Percentiles rank a stretch among this genome's conserved stretches.
Conservation (phyloP, 805 yeast species). For the Grigorovia humatica region DNA sequence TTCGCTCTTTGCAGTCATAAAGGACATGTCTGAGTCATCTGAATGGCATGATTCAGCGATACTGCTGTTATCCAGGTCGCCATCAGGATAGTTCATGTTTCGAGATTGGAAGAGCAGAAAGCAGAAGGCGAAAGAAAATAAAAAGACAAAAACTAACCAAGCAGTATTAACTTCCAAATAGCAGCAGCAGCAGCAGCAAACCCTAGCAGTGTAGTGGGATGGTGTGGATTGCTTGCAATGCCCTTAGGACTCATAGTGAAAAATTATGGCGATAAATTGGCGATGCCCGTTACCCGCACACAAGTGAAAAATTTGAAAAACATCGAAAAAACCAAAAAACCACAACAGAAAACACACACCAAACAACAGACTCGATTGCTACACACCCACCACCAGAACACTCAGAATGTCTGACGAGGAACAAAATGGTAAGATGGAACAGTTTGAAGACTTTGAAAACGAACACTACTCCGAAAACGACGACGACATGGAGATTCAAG, state of each 20-base stretch:
- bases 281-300: background rate
- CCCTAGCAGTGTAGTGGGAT: no score
- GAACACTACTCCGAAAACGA: slow-evolving; percentile 75
- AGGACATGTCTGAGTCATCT: background rate
- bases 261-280: background rate
- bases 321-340: background rate
- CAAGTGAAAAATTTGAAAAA: background rate
- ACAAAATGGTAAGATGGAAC: slow-evolving; percentile 48
- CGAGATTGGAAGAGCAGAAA: no score
- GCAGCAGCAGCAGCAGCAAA: background rate
- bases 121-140: no score
- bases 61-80: background rate
- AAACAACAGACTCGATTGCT: no score
- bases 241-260: background rate
- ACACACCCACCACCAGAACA: background rate
- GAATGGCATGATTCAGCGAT: background rate
- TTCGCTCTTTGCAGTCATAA: background rate
- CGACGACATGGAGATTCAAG: slow-evolving; percentile 30
- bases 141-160: no score
- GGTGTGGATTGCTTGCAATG: no score
- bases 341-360: background rate
- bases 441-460: slow-evolving; percentile 73
- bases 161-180: no score
- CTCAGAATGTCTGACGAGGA: slow-evolving; percentile 45
- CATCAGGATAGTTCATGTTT: background rate